These are phyloP conservation scores for Jackrogersella minutella DNA, from an alignment of 495 filamentous ascomycete genomes.

Conservation along the genomic window DNA sequence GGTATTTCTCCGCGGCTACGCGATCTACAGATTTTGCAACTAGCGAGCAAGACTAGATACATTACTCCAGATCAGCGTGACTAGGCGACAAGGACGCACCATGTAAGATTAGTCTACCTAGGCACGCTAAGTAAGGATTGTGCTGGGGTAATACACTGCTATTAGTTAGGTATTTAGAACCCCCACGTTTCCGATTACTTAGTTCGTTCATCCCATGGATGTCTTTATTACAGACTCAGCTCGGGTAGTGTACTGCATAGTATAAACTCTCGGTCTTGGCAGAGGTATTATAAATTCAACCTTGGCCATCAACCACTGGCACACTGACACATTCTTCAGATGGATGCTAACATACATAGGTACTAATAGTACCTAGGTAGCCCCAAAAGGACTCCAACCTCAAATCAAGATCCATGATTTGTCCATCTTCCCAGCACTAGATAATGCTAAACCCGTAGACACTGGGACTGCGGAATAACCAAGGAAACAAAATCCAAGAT, in stretches of 20 bases:
- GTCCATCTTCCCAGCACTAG: neutral
- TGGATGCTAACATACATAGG: conserved; percentile 11
- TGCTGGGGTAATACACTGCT: too few relatives aligned
- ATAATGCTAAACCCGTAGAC: neutral
- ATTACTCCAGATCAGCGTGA: conserved; percentile 13
- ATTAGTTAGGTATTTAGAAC: too few relatives aligned
- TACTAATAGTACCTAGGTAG: neutral
- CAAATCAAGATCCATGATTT: neutral
- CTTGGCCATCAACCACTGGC: too few relatives aligned
- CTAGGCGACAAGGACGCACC: neutral
- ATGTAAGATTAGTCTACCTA: neutral
- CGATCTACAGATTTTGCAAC: neutral
- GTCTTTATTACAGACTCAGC: too few relatives aligned
- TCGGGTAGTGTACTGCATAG: too few relatives aligned
- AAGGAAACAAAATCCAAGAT: neutral
- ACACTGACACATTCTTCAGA: neutral
- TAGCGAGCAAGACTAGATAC: neutral
- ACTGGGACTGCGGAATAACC: neutral
- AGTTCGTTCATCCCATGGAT: too few relatives aligned
- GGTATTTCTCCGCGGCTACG: neutral
- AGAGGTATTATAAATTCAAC: conserved; percentile 25
- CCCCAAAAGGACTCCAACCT: conserved; percentile 14
- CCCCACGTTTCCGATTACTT: conserved; percentile 18
- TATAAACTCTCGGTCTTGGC: neutral
- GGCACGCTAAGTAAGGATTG: neutral